A percentile compares a stretch with the other conserved stretches of the same genome.
phyloP scores from a whole-genome alignment of 169 alveolate species.

The Plasmodium inui region DNA sequence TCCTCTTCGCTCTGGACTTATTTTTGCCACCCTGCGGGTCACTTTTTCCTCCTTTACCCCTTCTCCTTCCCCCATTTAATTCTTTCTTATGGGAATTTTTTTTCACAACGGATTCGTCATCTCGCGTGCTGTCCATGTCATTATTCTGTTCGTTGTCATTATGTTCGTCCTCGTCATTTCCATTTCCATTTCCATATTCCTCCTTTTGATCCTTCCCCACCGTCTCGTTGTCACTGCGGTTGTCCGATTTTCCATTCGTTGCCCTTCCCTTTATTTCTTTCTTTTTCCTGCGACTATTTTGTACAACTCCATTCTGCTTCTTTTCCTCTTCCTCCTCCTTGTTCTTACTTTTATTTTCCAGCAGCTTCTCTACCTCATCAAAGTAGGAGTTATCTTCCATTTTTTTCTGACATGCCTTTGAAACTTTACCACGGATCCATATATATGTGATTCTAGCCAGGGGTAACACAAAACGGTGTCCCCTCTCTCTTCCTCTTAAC shows the following conservation, averaged over 20 bases:
- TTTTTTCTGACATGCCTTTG: neutral
- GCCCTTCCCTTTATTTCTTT: neutral
- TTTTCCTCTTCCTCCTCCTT: neutral
- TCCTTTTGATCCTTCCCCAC: neutral
- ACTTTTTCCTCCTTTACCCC: neutral
- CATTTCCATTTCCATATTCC: neutral
- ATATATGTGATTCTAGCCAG: neutral
- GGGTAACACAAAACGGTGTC: neutral
- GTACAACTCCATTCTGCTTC: neutral
- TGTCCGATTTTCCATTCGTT: constrained; percentile 2
- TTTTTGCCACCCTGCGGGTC: neutral
- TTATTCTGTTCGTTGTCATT: neutral
- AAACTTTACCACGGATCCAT: neutral
- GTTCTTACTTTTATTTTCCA: constrained; percentile 15
- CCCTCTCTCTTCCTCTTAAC: neutral
- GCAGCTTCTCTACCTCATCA: constrained; percentile 63
- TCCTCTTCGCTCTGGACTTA: neutral
- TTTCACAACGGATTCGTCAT: neutral
- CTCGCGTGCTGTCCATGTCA: neutral
- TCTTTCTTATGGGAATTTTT: neutral
- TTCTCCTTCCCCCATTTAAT: neutral
- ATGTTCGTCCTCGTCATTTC: neutral
- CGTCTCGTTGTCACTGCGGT: neutral
- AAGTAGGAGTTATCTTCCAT: constrained; percentile 46
- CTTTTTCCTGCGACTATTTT: constrained; percentile 4